Evolutionary conservation across 2,329 filamentous ascomycete species (phyloP), one percentile per base, ranked within the genome.

Genomic region (Colletotrichum sp.): DNA sequence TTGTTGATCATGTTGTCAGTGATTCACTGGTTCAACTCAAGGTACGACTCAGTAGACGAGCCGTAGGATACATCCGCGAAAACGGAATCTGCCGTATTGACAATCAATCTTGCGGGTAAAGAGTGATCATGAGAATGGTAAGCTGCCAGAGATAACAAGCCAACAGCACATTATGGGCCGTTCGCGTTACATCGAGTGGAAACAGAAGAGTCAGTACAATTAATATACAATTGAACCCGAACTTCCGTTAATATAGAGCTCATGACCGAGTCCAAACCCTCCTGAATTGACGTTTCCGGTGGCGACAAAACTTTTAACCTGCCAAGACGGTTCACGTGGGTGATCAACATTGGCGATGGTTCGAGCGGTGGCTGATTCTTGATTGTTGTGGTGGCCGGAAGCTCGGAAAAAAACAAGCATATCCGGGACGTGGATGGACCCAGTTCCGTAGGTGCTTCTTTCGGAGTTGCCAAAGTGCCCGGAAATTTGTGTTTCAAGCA

Each of bases 91-190:
- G 44, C 44, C 44, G 4, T 49, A 49, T 49, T 21, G n/a, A n/a
- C 9, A 10, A 21, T 49, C 0, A 49, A 21, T 21, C 2, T 2
- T 49, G 44, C 44, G 44, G 44, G 44, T 21, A 49, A 6, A 49
- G 44, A 49, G 18, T 49, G 44, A 4, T 21, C 18, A 49, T 0
- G 44, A 0, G 0, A 49, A 0, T 49, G 18, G 1, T 49, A 13
- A 49, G 18, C 44, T 0, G 44, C n/a, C 18, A 21, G 18, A 49
- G 44, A 2, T 9, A 21, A 0, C 39, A n/a, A 49, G 39, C 30
- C 0, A 1, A 32, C 1, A 32, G 30, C 0, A 4, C 5, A 32
- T 0, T 2, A 2, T 32, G 30, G 30, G 18, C 39, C 0, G 18
- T n/a, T 12, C 0, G 0, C 10, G 44, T 49, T 49, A 49, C 44